These are phyloP conservation scores for Uncinocarpus reesii DNA, from an alignment of 2,329 filamentous ascomycete species.

Conservation along the genomic window DNA sequence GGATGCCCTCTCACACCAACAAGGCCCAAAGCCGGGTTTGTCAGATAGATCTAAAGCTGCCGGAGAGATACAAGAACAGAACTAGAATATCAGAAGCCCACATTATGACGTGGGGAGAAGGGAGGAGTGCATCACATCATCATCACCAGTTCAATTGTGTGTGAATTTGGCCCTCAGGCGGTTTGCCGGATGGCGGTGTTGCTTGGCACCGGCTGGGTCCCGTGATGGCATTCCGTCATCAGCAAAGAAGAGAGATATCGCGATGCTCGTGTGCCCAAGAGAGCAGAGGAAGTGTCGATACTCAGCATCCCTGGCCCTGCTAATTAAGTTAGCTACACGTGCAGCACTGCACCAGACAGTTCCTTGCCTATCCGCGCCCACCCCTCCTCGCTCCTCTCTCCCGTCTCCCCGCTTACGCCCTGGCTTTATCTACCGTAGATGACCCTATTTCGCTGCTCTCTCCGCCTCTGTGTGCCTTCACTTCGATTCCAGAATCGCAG, in stretches of 20 bases:
- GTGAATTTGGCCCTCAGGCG: too few relatives aligned
- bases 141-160: neutral
- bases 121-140: too few relatives aligned
- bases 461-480: slow-evolving; percentile 6
- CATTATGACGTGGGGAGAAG: slow-evolving; percentile 7
- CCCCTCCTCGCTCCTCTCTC: neutral
- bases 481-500: slow-evolving; percentile 21
- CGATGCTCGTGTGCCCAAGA: too few relatives aligned
- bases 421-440: slow-evolving; percentile 20
- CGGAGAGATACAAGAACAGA: neutral
- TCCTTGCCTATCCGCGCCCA: slow-evolving; percentile 10
- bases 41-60: neutral
- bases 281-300: too few relatives aligned
- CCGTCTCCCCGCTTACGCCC: neutral
- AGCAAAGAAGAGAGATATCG: too few relatives aligned
- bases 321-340: too few relatives aligned
- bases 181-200: too few relatives aligned
- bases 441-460: slow-evolving; percentile 15
- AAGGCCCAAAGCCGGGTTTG: neutral
- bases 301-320: too few relatives aligned
- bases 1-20: slow-evolving; percentile 1
- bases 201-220: neutral
- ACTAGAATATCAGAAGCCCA: neutral
- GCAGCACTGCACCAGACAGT: too few relatives aligned
- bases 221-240: neutral